Conservation (phyloP, 1,139 yeast genomes). For the Hemisphaericaspora lyxosophila region DNA sequence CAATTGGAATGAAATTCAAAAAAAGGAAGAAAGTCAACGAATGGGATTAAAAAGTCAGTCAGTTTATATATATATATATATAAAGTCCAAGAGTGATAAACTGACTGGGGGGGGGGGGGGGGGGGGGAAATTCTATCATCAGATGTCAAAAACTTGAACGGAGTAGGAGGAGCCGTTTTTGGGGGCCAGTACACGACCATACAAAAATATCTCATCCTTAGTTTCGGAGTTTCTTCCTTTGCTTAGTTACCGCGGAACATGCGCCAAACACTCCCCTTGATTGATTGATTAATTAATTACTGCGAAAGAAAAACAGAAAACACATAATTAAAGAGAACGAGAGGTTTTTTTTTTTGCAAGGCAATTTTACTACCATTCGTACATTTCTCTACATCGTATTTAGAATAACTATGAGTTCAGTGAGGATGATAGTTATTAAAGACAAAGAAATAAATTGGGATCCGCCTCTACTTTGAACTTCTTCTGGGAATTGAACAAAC, state of each 20-base stretch:
- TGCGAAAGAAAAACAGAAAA: too few species aligned
- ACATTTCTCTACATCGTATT: neutral
- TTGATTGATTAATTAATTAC: neutral
- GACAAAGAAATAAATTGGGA: conserved; percentile 6
- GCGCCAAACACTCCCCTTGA: neutral
- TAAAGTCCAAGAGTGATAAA: too few species aligned
- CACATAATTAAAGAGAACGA: too few species aligned
- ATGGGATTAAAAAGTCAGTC: too few species aligned
- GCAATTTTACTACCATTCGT: too few species aligned
- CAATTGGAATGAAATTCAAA: too few species aligned
- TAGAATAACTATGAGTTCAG: conserved; percentile 5
- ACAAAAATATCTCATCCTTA: too few species aligned
- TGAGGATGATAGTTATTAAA: conserved; percentile 6
- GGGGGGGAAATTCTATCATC: conserved; percentile 1
- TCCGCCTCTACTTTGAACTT: conserved; percentile 10
- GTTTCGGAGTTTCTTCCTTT: neutral
- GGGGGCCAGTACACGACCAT: conserved; percentile 1
- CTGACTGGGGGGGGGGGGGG: too few species aligned
- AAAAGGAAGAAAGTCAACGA: too few species aligned
- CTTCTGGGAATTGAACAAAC: conserved; percentile 10
- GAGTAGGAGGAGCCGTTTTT: conserved; percentile 4
- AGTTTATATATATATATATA: too few species aligned
- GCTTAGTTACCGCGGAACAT: neutral
- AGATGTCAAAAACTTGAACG: conserved; percentile 3
- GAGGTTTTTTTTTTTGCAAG: too few species aligned